Evolutionary conservation across 1,284 basidiomycete species (phyloP).

Genomic region (Sporisorium graminicola): DNA sequence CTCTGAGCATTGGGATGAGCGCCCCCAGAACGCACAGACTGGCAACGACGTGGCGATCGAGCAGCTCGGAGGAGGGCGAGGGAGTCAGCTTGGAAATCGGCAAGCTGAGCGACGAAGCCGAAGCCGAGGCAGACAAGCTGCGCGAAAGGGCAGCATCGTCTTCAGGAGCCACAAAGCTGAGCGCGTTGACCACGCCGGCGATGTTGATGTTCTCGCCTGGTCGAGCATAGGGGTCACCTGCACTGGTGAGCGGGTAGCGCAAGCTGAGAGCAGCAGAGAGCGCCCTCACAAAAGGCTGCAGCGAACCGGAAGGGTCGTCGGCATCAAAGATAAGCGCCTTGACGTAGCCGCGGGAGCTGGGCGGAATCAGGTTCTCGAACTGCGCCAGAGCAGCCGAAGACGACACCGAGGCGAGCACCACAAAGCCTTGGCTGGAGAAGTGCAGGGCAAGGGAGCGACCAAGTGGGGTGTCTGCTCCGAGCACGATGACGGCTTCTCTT

Average conservation of each 20-base stretch:
- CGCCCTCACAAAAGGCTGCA: constrained; percentile 55
- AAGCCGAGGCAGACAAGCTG: constrained; percentile 31
- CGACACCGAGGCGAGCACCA: constrained; percentile 64
- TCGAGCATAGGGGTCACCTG: constrained; percentile 67
- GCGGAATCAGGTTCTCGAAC: constrained; percentile 61
- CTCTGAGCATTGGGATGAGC: constrained; percentile 47
- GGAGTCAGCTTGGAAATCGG: constrained; percentile 43
- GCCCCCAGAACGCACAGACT: constrained; percentile 54
- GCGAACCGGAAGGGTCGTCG: constrained; percentile 35
- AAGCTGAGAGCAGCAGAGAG: constrained; percentile 59
- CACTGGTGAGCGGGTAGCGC: constrained; percentile 63
- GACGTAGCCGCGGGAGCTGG: constrained; percentile 64
- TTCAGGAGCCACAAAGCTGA: constrained; percentile 54
- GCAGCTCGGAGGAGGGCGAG: constrained; percentile 39
- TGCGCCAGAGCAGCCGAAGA: constrained; percentile 43
- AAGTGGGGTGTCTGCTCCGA: constrained; percentile 67
- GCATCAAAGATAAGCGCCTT: constrained; percentile 56
- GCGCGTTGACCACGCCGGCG: constrained; percentile 62
- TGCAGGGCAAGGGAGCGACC: constrained; percentile 58
- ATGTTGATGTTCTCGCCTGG: constrained; percentile 62
- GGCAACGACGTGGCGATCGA: constrained; percentile 56
- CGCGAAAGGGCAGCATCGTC: constrained; percentile 31
- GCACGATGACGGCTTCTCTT: constrained; percentile 62
- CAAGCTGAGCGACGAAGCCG: constrained; percentile 19
- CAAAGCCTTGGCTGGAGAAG: constrained; percentile 59